phyloP scores from a whole-genome alignment of 2,329 filamentous ascomycete species.

The Davidsoniella virescens region DNA sequence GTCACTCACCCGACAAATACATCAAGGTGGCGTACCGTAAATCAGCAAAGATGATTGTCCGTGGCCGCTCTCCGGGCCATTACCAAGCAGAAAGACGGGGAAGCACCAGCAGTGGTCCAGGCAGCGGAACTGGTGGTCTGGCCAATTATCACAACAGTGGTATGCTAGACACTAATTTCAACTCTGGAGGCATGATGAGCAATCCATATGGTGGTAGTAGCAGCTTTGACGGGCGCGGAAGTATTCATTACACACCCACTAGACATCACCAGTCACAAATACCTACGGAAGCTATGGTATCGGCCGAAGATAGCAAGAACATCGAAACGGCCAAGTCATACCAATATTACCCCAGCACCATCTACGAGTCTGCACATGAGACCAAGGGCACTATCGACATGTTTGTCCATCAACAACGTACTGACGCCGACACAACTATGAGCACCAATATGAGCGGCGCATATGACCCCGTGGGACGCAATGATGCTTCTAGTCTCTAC shows the following conservation, averaged over 20 bases:
- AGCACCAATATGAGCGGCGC: constrained; percentile 13
- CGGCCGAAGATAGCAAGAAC: constrained; percentile 34
- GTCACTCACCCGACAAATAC: constrained; percentile 35
- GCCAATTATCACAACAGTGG: constrained; percentile 30
- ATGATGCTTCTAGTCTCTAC: constrained; percentile 24
- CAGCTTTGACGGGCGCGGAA: constrained; percentile 25
- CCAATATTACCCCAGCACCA: constrained; percentile 35
- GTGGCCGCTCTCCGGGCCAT: constrained; percentile 66
- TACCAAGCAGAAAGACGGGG: constrained; percentile 56
- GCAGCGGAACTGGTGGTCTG: constrained; percentile 46
- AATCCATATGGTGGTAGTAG: constrained; percentile 20
- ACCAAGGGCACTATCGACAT: constrained; percentile 31
- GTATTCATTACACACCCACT: constrained; percentile 22
- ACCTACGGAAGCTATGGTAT: constrained; percentile 34
- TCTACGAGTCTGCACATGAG: constrained; percentile 33
- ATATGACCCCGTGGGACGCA: constrained; percentile 20
- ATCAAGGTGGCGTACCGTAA: constrained; percentile 56
- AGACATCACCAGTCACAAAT: constrained; percentile 25
- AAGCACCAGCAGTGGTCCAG: constrained; percentile 51
- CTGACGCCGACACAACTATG: constrained; percentile 12
- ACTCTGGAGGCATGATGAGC: constrained; percentile 24
- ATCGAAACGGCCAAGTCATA: constrained; percentile 35
- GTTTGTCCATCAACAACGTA: constrained; percentile 24
- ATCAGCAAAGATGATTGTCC: constrained; percentile 74
- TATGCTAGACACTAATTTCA: constrained; percentile 25